Conservation (phyloP, 306 rosid species). For the Rubus parviflorus region DNA sequence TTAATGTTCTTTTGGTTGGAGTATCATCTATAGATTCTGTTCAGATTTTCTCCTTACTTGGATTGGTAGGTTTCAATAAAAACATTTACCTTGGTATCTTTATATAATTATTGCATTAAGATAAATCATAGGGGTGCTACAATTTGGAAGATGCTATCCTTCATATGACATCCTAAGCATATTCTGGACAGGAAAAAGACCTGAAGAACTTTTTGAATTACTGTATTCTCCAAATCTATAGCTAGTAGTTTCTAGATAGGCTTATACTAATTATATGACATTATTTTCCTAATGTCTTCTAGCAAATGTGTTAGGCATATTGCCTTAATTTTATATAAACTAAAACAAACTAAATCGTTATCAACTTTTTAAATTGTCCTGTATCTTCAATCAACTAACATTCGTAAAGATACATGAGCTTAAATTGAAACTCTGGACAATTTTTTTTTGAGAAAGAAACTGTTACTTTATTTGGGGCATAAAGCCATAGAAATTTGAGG, state of each 20-base stretch:
- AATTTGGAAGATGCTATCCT: background rate
- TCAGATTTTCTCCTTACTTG: conserved; percentile 91
- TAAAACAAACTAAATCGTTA: background rate
- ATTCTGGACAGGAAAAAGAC: background rate
- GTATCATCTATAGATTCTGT: conserved; percentile 70
- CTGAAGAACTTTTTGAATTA: background rate
- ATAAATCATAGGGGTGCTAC: background rate
- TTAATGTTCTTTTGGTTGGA: conserved; percentile 72
- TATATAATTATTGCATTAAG: background rate
- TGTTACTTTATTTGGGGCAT: no score
- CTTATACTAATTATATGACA: background rate
- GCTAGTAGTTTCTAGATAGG: background rate
- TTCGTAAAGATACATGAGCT: background rate
- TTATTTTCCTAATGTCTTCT: background rate
- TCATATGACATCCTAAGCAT: background rate
- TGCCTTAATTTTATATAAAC: background rate
- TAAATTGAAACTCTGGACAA: no score
- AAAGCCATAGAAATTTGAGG: no score
- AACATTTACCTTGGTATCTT: background rate
- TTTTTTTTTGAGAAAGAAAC: no score
- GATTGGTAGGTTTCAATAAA: conserved; percentile 64
- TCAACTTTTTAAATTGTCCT: background rate
- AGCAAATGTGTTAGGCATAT: background rate
- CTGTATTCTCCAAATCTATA: conserved; percentile 3
- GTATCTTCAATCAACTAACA: background rate